phyloP scores from a whole-genome alignment of 768 basidiomycete species.

The Roridomyces roridus region DNA sequence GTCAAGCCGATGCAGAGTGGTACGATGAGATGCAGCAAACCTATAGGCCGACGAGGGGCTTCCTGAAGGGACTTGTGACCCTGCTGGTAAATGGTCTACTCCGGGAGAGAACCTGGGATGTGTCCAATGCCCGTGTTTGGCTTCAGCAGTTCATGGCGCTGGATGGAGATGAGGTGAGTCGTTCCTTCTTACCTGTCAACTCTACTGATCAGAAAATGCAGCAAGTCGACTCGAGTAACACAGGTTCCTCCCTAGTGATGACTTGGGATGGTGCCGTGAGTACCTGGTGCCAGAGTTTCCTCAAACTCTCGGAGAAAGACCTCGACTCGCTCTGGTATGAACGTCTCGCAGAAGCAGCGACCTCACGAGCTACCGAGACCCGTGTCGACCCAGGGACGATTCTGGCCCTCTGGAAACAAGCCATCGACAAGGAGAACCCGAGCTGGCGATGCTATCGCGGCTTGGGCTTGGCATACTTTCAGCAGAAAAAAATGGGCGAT shows the following conservation, averaged over 20 bases:
- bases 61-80: neutral
- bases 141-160: neutral
- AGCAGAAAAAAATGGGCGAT: neutral
- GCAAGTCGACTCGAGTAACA: too few relatives aligned
- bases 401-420: neutral
- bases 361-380: too few relatives aligned
- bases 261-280: neutral
- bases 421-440: neutral
- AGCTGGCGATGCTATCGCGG: constrained; percentile 1
- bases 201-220: too few relatives aligned
- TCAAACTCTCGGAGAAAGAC: neutral
- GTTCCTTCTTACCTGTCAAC: too few relatives aligned
- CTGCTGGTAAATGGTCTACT: neutral
- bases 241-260: too few relatives aligned
- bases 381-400: neutral
- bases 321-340: constrained; percentile 4
- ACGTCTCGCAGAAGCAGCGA: neutral
- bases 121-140: neutral
- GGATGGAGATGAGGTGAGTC: too few relatives aligned
- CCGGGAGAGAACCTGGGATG: neutral
- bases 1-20: neutral
- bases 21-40: neutral
- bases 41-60: neutral
- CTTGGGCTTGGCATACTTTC: neutral
- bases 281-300: neutral